Base-by-base conservation (phyloP, 805 yeast genomes). In the Saccharomycopsis schoenii region DNA sequence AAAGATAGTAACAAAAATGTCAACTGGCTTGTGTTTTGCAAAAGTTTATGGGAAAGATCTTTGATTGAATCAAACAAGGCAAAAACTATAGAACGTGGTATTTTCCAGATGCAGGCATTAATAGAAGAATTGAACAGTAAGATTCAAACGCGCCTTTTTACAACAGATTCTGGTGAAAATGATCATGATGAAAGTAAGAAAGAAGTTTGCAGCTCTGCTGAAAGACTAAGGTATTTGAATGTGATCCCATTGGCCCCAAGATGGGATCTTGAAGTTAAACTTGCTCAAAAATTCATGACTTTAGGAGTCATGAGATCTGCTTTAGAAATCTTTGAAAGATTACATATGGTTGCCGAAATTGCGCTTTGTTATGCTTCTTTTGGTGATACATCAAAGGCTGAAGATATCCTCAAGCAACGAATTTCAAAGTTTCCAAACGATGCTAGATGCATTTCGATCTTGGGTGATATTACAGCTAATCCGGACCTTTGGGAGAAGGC, bases 1-100 rank as follows among this genome's bases (percentile, higher is more conserved):
- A 82, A 57, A 67, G 70, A 66, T 65, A 77, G 79, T 11, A 68
- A 69, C 3, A 73, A 75, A 4, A 65, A 74, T 0, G 79, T 62
- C 19, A 87, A 89, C 71, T 91, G 97, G 91, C 73, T 88, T 0
- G 71, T 93, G 2, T 90, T 85, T 68, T 83, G 92, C 1, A 78
- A 92, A 64, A 88, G 96, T 0, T 75, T 94, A 54, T 94, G 97
- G 97, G 88, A 86, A 68, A 82, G 98, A 70, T 89, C 97, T 8
- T 67, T 88, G 21, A 75, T 92, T 42, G 99, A 94, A 71, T 82
- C 96, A 0, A 78, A 80, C 57, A 85, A 84, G 66, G 83, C 96
- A 1, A 85, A 88, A 69, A 93, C 97, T 1, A 86, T 93, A 25
- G 98, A 94, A 73, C 81, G 99, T 70, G 98, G 98, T 58, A 84